A percentile compares a stretch with the other conserved stretches of the same genome.
Conservation (phyloP, 805 yeast genomes). For the Pichia californica region DNA sequence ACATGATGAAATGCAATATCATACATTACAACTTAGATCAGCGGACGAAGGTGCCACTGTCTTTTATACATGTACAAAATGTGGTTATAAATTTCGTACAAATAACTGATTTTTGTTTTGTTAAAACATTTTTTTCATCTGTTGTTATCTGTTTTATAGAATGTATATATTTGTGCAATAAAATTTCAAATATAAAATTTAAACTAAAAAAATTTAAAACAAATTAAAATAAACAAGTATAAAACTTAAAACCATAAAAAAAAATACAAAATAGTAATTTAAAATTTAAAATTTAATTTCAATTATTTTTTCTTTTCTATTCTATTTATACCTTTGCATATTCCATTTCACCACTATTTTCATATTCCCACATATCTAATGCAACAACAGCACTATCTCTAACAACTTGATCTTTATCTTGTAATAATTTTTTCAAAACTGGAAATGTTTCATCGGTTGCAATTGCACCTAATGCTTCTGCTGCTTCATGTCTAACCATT, state of each 20-base stretch:
- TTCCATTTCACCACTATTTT: constrained; percentile 76
- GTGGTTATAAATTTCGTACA: constrained; percentile 92
- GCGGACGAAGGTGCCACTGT: constrained; percentile 99
- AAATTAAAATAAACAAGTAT: too few relatives aligned
- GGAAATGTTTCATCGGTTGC: constrained; percentile 96
- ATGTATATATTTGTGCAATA: not conserved
- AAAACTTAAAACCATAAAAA: too few relatives aligned
- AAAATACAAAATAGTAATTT: too few relatives aligned
- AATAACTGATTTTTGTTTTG: constrained; percentile 61
- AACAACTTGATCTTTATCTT: constrained; percentile 83
- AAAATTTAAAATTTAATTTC: too few relatives aligned
- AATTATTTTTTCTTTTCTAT: too few relatives aligned
- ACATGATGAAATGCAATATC: constrained; percentile 96
- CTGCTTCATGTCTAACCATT: constrained; percentile 99
- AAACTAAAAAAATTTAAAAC: too few relatives aligned
- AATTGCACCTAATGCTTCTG: constrained; percentile 95
- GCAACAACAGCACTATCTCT: constrained; percentile 97
- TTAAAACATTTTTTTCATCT: too few relatives aligned
- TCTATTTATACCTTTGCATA: constrained; percentile 41
- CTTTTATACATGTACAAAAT: constrained; percentile 89
- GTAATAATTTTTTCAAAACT: constrained; percentile 67
- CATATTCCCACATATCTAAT: constrained; percentile 95
- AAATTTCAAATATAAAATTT: too few relatives aligned
- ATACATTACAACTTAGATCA: constrained; percentile 90
- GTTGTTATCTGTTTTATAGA: too few relatives aligned